Base-by-base conservation (phyloP, 2,329 filamentous ascomycete species). In the Arthrobotrys conoides region DNA sequence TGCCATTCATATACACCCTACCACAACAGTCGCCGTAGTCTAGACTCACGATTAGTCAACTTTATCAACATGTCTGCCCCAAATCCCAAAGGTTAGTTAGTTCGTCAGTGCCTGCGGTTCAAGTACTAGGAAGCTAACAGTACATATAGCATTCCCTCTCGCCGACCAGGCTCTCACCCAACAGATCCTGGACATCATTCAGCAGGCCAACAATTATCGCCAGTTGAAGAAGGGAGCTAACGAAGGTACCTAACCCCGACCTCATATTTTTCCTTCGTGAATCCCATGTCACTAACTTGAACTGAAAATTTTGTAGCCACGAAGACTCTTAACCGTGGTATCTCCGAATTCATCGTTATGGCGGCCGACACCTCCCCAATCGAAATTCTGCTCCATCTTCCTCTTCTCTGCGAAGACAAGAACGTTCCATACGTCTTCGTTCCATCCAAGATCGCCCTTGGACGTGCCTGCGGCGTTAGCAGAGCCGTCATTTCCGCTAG, bases 191-290 rank as follows among this genome's bases (percentile, higher is more conserved):
- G 92, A 96, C 83, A 88, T 94, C 71, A 88, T 95, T 80, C 92
- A 95, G 87, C 91, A 92, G 83, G 90, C 87, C 70, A 87, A 86
- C 53, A 87, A 92, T 86, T 88, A 89, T 83, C 88, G 91, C 65
- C 93, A 96, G 88, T 86, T 94, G 81, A 96, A 96, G 88, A 96
- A 96, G 88, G 93, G 93, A 80, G 93, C 92, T 84, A 95, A 94
- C 88, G 92, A 93, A 85, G 87, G 86, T 87, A 84, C 6, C 73
- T 53, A 38, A 27, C 41, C 41, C 27, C 20, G 1, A 6, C 36
- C n/a, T n/a, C 4, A 4, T 63, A 18, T 20, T 20, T n/a, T 36
- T 51, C 20, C 1, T 30, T 30, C 27, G 27, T 30, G 16, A 10
- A 16, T 36, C 10, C 6, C 5, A 33, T 12, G 24, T 55, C 27